Conservation (phyloP, 345 rosid species). For the Raphanus raphanistrum region DNA sequence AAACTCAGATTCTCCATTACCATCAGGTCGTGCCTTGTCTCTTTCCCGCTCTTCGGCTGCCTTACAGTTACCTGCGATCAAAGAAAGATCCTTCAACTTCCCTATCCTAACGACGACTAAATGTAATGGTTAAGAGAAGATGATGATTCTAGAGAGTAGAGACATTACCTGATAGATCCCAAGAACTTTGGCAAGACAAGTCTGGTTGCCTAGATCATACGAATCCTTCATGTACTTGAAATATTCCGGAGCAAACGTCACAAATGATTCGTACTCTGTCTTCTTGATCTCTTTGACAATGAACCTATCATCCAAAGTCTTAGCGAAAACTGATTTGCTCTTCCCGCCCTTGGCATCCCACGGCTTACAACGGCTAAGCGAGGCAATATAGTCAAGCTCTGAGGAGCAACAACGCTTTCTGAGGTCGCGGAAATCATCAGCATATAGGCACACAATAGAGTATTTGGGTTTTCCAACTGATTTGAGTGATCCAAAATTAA, state of each 20-base stretch:
- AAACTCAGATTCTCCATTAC: constrained; percentile 96
- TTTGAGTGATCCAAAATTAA: constrained; percentile 60
- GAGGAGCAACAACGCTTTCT: constrained; percentile 67
- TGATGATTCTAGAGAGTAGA: not conserved
- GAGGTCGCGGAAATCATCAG: constrained; percentile 74
- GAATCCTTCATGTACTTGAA: constrained; percentile 82
- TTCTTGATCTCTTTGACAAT: constrained; percentile 93
- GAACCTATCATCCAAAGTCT: constrained; percentile 83
- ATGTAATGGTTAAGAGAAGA: not conserved
- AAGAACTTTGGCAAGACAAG: constrained; percentile 93
- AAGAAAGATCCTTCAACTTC: constrained; percentile 18
- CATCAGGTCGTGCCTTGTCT: constrained; percentile 82
- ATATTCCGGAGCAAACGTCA: constrained; percentile 74
- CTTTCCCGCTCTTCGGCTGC: constrained; percentile 77
- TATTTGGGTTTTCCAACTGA: constrained; percentile 76
- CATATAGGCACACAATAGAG: constrained; percentile 69
- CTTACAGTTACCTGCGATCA: constrained; percentile 69
- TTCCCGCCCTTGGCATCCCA: constrained; percentile 99
- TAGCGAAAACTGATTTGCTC: constrained; percentile 84
- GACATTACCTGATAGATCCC: constrained; percentile 85
- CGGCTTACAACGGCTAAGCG: constrained; percentile 78
- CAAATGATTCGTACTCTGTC: constrained; percentile 88
- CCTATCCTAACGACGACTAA: not conserved
- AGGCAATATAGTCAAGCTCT: constrained; percentile 81
- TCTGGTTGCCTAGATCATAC: constrained; percentile 72